These are phyloP conservation scores for Proliferodiscus dingleyae DNA, from an alignment of 2,329 filamentous ascomycete genomes.

Conservation along the genomic window DNA sequence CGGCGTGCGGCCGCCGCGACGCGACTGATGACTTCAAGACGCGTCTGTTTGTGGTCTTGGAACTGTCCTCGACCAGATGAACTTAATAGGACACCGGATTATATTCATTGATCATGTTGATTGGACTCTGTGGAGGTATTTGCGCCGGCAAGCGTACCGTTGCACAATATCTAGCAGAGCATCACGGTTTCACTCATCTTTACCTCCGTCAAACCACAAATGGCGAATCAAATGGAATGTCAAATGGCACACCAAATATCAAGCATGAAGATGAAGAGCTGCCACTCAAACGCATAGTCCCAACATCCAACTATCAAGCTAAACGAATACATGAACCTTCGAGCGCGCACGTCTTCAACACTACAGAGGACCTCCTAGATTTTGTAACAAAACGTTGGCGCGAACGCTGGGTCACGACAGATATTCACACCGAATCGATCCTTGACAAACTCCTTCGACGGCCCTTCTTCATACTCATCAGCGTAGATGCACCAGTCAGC, in stretches of 20 bases:
- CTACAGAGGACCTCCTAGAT: slow-evolving; percentile 66
- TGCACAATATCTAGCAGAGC: slow-evolving; percentile 77
- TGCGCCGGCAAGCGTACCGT: slow-evolving; percentile 91
- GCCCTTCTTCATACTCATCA: slow-evolving; percentile 90
- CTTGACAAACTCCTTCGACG: slow-evolving; percentile 72
- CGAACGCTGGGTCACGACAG: slow-evolving; percentile 78
- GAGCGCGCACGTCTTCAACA: slow-evolving; percentile 46
- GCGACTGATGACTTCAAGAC: not conserved
- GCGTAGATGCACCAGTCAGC: slow-evolving; percentile 82
- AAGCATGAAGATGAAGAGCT: slow-evolving; percentile 4
- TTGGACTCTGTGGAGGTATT: slow-evolving; percentile 78
- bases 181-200: slow-evolving; percentile 76
- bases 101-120: too few relatives aligned
- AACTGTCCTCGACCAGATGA: too few relatives aligned
- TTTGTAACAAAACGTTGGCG: slow-evolving; percentile 84
- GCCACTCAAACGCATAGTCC: slow-evolving; percentile 3
- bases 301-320: slow-evolving; percentile 9
- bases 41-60: not conserved
- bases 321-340: slow-evolving; percentile 1
- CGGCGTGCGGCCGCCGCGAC: not conserved
- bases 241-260: slow-evolving; percentile 2
- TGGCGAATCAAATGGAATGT: not conserved
- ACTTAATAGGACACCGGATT: too few relatives aligned
- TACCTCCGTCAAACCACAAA: slow-evolving; percentile 42
- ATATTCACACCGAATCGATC: slow-evolving; percentile 67